Conservation (phyloP, 2,329 filamentous ascomycete species). For the Nemania abortiva region DNA sequence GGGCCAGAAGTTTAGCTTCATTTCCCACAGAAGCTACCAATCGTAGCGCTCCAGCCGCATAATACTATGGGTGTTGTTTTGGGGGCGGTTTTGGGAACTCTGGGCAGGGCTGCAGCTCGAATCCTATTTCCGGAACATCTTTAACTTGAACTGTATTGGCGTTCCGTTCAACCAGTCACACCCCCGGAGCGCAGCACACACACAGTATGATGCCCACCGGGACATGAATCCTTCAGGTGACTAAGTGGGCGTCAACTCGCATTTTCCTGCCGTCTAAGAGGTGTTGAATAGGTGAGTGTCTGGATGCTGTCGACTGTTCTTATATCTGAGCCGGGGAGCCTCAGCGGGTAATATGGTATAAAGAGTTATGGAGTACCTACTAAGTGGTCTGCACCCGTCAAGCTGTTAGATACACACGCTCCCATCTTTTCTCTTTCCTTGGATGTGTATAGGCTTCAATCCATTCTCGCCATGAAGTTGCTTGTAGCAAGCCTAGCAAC, state of each 20-base stretch:
- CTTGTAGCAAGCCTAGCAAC: slow-evolving; percentile 30
- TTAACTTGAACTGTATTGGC: slow-evolving; percentile 12
- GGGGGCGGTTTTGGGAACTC: neutral
- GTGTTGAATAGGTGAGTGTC: neutral
- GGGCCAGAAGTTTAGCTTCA: neutral
- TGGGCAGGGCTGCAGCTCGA: neutral
- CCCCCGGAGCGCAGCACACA: neutral
- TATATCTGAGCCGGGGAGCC: neutral
- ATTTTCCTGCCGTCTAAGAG: neutral
- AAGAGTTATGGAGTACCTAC: slow-evolving; percentile 5
- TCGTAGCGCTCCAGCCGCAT: slow-evolving; percentile 24
- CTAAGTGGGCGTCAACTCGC: neutral
- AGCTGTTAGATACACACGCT: neutral
- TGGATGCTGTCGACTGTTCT: neutral
- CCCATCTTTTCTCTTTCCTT: neutral
- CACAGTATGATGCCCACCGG: neutral
- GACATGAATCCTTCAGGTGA: slow-evolving; percentile 26
- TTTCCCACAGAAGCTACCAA: neutral
- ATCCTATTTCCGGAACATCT: slow-evolving; percentile 19
- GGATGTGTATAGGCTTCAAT: neutral
- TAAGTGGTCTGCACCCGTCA: neutral
- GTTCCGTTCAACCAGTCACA: slow-evolving; percentile 6
- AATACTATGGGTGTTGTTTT: slow-evolving; percentile 10
- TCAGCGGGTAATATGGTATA: slow-evolving; percentile 3
- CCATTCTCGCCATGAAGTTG: slow-evolving; percentile 31